Evolutionary conservation across 768 basidiomycete genomes (phyloP).

Genomic region (Rhizopogon vulgaris): DNA sequence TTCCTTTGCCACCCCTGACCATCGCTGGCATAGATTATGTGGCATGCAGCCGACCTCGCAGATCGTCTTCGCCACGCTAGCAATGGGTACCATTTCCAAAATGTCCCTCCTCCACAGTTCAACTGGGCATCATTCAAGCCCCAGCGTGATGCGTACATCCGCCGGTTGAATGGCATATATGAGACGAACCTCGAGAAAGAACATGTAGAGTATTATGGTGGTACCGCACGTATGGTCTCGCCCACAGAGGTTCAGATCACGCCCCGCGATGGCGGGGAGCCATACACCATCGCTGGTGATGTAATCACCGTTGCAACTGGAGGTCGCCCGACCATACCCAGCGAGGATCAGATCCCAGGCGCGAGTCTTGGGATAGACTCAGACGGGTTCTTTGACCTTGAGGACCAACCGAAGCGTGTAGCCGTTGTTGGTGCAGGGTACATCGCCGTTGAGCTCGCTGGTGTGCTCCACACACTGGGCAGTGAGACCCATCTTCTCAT

Average conservation of each 20-base stretch:
- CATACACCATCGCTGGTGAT: constrained; percentile 70
- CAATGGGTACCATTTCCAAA: constrained; percentile 66
- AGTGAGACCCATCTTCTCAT: constrained; percentile 91
- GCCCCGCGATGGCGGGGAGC: constrained; percentile 51
- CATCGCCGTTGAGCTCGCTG: constrained; percentile 95
- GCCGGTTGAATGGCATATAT: constrained; percentile 84
- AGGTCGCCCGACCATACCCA: constrained; percentile 75
- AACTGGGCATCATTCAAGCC: constrained; percentile 90
- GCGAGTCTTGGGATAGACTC: constrained; percentile 87
- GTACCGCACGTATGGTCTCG: constrained; percentile 68
- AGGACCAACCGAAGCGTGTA: constrained; percentile 86
- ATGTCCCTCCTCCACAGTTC: constrained; percentile 56
- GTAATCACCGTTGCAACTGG: constrained; percentile 83
- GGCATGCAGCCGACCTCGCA: constrained; percentile 88
- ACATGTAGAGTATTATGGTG: constrained; percentile 80
- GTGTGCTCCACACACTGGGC: constrained; percentile 86
- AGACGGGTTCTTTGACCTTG: constrained; percentile 94
- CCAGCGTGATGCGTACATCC: constrained; percentile 94
- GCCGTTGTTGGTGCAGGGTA: constrained; percentile 96
- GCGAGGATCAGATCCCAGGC: constrained; percentile 78
- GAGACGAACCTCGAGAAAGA: constrained; percentile 85
- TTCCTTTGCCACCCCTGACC: not conserved
- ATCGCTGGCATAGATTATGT: constrained; percentile 74
- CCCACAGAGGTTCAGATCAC: constrained; percentile 69
- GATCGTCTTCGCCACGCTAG: constrained; percentile 78